Evolutionary conservation across 331 rosid genomes (phyloP), one percentile per base, ranked within the genome.

Genomic region (Cucumis variabilis): DNA sequence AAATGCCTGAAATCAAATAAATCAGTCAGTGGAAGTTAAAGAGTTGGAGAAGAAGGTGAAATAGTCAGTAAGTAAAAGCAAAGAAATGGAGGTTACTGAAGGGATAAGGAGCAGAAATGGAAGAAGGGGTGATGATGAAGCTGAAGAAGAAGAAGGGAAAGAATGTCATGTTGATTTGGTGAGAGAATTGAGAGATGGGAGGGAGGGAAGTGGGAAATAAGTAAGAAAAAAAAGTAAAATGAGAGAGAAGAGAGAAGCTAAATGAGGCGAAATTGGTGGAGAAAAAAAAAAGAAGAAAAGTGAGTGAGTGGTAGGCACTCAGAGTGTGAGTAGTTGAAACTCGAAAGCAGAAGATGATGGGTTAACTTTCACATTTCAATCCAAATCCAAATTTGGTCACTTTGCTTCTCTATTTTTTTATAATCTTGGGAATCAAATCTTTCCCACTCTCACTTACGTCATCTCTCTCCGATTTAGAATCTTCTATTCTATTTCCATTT

Each of bases 1-100:
- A 86, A 23, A 92, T 53, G 62, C 96, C 99, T 96, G 93, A 51
- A 9, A 85, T 13, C 15, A 20, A 63, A 20, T 23, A 55, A 24
- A 30, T 33, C 24, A 65, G 85, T 88, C 68, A 87, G 87, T 84
- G 86, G 87, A 77, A 63, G 90, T 85, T 27, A 63, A 8, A 89
- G 24, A 51, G 90, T 82, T 27, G 69, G 11, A 89, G 24, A 51
- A 88, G 88, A 37, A 72, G 89, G 69, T 71, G 19, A 74, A 67
- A 62, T 1, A 53, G 67, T 23, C 2, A 53, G 71, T 23, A 1
- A 24, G 65, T 37, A 30, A 5, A 24, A 33, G 46, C 13, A 16
- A 2, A 11, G 46, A 25, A 30, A 15, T 53, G 21, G 66, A 74
- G 69, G 78, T 88, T 90, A 94, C 98, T 93, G 91, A 88, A 93